Evolutionary conservation across 129 eudicot genomes (phyloP).

Genomic region (Lactuca sativa): DNA sequence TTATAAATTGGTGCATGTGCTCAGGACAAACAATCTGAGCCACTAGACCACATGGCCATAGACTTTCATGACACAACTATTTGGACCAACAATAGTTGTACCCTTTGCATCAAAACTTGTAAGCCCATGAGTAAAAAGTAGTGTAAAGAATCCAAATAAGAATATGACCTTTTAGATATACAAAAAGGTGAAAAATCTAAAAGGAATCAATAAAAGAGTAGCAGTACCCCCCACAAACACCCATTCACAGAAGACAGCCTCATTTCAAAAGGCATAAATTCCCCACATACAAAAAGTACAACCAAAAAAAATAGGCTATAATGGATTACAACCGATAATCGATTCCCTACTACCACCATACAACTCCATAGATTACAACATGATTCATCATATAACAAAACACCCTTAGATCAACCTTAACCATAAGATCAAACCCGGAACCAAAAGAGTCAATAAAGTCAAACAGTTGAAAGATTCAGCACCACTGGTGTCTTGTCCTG

Average conservation of each 20-base stretch:
- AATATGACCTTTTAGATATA: slow-evolving; percentile 21
- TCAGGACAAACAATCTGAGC: background rate
- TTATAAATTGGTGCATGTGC: background rate
- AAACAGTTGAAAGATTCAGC: slow-evolving; percentile 24
- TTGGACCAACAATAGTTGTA: background rate
- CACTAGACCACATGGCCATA: background rate
- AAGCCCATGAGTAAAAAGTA: background rate
- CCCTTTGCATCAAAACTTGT: slow-evolving; percentile 5
- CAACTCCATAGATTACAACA: slow-evolving; percentile 24
- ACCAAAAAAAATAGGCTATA: slow-evolving; percentile 24
- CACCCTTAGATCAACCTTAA: slow-evolving; percentile 36
- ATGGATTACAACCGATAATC: slow-evolving; percentile 38
- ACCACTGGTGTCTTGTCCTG: slow-evolving; percentile 45
- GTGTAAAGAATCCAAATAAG: slow-evolving; percentile 10
- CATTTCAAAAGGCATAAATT: slow-evolving; percentile 59
- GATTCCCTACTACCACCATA: slow-evolving; percentile 35
- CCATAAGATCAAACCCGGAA: slow-evolving; percentile 41
- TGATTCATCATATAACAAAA: background rate
- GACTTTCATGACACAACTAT: background rate
- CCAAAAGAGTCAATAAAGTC: slow-evolving; percentile 33
- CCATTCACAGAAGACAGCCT: slow-evolving; percentile 41
- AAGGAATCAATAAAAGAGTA: slow-evolving; percentile 30
- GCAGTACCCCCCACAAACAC: slow-evolving; percentile 34
- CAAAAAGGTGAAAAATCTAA: slow-evolving; percentile 25
- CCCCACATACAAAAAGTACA: slow-evolving; percentile 40